phyloP scores from a whole-genome alignment of 768 basidiomycete species.

The Lactifluus pinguis region DNA sequence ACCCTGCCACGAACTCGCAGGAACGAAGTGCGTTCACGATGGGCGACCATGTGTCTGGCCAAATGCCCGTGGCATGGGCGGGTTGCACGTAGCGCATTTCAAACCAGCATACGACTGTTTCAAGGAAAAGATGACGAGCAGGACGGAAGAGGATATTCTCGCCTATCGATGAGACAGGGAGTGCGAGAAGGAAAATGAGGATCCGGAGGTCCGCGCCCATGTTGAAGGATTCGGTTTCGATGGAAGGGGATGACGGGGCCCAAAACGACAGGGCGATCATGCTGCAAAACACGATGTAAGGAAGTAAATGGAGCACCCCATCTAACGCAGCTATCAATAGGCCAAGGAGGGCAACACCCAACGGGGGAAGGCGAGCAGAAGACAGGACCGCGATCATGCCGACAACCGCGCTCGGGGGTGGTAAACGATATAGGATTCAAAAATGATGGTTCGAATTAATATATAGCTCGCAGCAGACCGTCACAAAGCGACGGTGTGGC shows the following conservation, averaged over 20 bases:
- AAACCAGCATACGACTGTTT: slow-evolving; percentile 7
- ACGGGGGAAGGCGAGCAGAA: not conserved
- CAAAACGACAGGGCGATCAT: slow-evolving; percentile 6
- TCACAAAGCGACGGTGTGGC: not conserved
- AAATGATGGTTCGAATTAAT: not conserved
- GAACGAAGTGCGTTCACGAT: slow-evolving; percentile 9
- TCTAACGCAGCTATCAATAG: not conserved
- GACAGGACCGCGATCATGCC: slow-evolving; percentile 10
- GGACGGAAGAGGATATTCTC: slow-evolving; percentile 5
- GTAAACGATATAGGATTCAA: not conserved
- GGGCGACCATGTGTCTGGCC: slow-evolving; percentile 10
- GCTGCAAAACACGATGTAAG: not conserved
- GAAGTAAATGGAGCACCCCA: slow-evolving; percentile 6
- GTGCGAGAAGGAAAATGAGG: slow-evolving; percentile 1
- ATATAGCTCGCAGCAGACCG: not conserved
- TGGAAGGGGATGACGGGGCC: not conserved
- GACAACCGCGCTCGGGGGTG: not conserved
- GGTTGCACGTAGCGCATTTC: slow-evolving; percentile 11
- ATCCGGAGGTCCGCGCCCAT: not conserved
- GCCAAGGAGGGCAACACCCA: slow-evolving; percentile 10
- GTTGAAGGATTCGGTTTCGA: not conserved
- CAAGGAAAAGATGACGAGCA: not conserved
- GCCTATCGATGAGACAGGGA: slow-evolving; percentile 1
- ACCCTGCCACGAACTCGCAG: slow-evolving; percentile 1
- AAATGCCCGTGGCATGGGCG: slow-evolving; percentile 1